Percentiles rank a stretch among this genome's conserved stretches.
Evolutionary conservation across 1,284 basidiomycete genomes (phyloP).

Genomic region (Exobasidium rhododendri): DNA sequence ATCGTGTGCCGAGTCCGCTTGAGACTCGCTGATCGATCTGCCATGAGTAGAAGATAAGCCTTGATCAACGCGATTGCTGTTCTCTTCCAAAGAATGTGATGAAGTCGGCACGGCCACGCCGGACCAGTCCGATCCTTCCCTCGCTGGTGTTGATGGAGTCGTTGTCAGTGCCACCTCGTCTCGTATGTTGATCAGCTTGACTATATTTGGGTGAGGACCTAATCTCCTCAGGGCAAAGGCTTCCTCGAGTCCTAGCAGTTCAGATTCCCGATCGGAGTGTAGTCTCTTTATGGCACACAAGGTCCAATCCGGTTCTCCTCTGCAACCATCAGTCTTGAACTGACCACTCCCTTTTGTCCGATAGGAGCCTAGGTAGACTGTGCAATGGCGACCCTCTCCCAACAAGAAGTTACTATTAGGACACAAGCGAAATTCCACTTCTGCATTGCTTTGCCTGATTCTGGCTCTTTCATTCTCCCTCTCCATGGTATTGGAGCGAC

Average conservation of each 20-base stretch:
- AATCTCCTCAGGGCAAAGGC: conserved; percentile 49
- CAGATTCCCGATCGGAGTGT: conserved; percentile 46
- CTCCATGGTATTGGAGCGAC: conserved; percentile 42
- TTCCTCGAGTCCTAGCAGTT: conserved; percentile 50
- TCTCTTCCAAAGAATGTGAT: not conserved
- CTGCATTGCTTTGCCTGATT: conserved; percentile 33
- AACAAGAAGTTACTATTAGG: conserved; percentile 40
- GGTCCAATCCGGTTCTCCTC: conserved; percentile 24
- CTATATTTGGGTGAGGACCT: conserved; percentile 46
- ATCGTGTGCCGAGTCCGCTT: not conserved
- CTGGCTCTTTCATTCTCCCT: conserved; percentile 34
- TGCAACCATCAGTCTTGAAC: not conserved
- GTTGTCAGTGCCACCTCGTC: conserved; percentile 35
- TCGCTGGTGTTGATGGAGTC: not conserved
- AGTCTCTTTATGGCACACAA: conserved; percentile 52
- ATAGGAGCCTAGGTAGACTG: conserved; percentile 48
- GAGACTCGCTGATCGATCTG: not conserved
- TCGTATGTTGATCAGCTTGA: conserved; percentile 43
- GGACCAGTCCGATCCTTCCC: not conserved
- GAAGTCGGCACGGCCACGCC: not conserved
- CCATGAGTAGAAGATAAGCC: not conserved
- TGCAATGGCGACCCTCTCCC: conserved; percentile 48
- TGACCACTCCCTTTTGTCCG: not conserved
- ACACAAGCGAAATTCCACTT: conserved; percentile 44
- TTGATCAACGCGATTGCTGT: not conserved